phyloP scores from a whole-genome alignment of 495 filamentous ascomycete species.

The Patellaria atrata region DNA sequence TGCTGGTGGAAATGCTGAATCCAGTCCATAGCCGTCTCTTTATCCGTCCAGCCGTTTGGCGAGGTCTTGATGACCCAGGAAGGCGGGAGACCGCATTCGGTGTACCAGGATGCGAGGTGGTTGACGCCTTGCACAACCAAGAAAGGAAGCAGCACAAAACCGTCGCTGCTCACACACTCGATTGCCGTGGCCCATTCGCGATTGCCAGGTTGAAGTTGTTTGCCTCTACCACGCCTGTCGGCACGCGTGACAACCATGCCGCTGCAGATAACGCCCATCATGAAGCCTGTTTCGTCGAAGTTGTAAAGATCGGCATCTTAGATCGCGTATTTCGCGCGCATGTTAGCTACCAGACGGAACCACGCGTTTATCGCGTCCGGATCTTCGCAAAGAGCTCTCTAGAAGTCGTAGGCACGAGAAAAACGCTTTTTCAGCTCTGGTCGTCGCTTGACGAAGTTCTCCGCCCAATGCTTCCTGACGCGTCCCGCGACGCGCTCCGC shows the following conservation, averaged over 20 bases:
- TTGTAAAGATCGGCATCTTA: constrained; percentile 9
- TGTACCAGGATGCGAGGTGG: no score
- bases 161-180: no score
- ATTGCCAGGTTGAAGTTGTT: no score
- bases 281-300: constrained; percentile 11
- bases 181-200: no score
- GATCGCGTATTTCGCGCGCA: constrained; percentile 7
- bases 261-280: constrained; percentile 8
- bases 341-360: constrained; percentile 5
- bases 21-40: no score
- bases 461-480: constrained; percentile 11
- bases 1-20: no score
- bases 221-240: no score
- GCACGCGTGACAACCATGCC: constrained; percentile 7
- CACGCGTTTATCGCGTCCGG: constrained; percentile 7
- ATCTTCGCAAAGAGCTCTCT: constrained; percentile 12
- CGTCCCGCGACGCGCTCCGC: constrained; percentile 7
- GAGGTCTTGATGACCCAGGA: no score
- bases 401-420: constrained; percentile 8
- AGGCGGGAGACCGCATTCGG: no score
- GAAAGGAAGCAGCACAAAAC: not conserved
- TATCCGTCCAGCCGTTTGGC: no score
- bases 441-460: constrained; percentile 1
- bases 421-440: constrained; percentile 6
- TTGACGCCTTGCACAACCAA: not conserved